These are phyloP conservation scores for Persicaria maculosa DNA, from an alignment of 148 eudicot species.

Conservation along the genomic window DNA sequence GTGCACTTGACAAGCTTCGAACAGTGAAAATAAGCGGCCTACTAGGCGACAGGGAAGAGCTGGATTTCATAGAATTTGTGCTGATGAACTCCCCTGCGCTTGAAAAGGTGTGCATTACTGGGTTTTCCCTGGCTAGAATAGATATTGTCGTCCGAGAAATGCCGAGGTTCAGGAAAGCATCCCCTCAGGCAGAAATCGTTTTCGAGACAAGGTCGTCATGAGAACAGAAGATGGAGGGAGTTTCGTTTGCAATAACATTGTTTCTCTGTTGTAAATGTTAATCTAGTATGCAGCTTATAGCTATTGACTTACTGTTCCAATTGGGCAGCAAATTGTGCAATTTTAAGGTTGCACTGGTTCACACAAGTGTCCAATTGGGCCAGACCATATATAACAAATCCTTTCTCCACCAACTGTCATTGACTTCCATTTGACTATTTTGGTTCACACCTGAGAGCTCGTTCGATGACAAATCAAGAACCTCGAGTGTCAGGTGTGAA, in stretches of 20 bases:
- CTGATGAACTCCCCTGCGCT: not conserved
- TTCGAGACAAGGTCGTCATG: no score
- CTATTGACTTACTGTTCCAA: slow-evolving; percentile 51
- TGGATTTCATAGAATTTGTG: not conserved
- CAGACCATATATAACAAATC: no score
- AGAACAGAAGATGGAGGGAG: no score
- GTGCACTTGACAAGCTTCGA: not conserved
- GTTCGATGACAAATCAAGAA: no score
- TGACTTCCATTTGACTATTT: no score
- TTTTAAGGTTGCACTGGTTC: slow-evolving; percentile 70
- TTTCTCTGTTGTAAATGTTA: not conserved
- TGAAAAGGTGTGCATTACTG: not conserved
- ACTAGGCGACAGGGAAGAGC: not conserved
- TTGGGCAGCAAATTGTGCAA: slow-evolving; percentile 77
- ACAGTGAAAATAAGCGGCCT: not conserved
- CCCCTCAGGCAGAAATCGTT: not conserved
- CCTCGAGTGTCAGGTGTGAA: no score
- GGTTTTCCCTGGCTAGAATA: not conserved
- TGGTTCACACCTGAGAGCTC: no score
- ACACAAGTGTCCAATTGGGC: slow-evolving; percentile 30
- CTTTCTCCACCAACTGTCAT: no score
- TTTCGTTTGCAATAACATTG: no score
- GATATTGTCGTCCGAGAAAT: not conserved
- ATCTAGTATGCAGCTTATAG: not conserved
- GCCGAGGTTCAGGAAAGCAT: not conserved